Conservation (phyloP, 164 flowering plant genomes). For the Liriodendron chinense region DNA sequence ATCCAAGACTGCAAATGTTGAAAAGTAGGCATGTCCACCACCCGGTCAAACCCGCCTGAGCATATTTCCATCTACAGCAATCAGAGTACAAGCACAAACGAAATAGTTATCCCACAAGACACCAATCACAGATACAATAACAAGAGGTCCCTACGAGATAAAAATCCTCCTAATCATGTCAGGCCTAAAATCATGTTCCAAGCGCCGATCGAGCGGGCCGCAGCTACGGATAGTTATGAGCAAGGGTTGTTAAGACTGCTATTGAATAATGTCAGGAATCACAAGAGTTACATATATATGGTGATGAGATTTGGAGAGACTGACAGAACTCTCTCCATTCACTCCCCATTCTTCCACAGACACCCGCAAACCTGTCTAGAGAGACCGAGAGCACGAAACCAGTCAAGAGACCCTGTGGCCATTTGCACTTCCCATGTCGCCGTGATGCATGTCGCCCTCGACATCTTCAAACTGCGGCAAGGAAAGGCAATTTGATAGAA, state of each 20-base stretch:
- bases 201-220: not conserved
- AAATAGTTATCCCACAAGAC: not conserved
- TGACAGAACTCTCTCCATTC: not conserved
- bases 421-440: not conserved
- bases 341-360: not conserved
- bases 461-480: not conserved
- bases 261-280: not conserved
- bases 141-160: not conserved
- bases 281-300: not conserved
- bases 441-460: not conserved
- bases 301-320: not conserved
- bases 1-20: too few species aligned
- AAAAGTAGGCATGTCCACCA: too few species aligned
- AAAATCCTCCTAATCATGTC: not conserved
- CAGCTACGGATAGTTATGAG: not conserved
- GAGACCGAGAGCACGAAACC: not conserved
- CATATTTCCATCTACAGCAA: not conserved
- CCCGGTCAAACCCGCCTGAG: not conserved
- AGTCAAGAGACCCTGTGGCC: not conserved
- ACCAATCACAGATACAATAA: not conserved
- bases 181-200: not conserved
- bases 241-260: not conserved
- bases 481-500: not conserved
- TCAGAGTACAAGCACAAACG: not conserved
- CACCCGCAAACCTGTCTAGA: not conserved